Evolutionary conservation across 163 green algal genomes (phyloP), one percentile per base, ranked within the genome.

Genomic region (Chloroidium sp.): DNA sequence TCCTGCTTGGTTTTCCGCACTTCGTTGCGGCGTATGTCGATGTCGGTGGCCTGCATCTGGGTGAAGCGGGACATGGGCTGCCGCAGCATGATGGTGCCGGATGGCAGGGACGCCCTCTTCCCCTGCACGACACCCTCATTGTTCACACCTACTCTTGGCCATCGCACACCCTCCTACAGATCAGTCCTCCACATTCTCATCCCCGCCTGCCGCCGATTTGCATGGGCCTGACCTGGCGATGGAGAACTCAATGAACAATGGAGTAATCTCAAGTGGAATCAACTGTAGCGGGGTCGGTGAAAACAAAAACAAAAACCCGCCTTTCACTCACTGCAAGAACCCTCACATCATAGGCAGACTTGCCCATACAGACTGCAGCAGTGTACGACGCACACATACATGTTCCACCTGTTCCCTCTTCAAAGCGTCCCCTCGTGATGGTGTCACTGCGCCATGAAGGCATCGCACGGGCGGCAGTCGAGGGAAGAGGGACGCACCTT

Each of bases 21-120:
- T 82, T 98, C 93, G 13, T 94, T 94, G 69, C 97, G 88, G 85
- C 98, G 97, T 82, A 98, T 98, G 87, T 99, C 95, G 62, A 99
- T 95, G 87, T 99, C 96, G 10, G 90, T 93, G 6, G 96, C 96
- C 87, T 99, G 96, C 92, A 97, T 97, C 84, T 96, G 94, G 8
- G 86, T 84, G 79, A 97, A 95, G 58, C 93, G 90, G 84, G 97
- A 90, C 83, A 99, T 93, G 3, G 96, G 96, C 92, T 99, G 92
- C 74, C 93, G 87, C 74, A 99, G 88, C 95, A 98, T 98, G 86
- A 99, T 97, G 68, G 91, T 96, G 2, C 92, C 87, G 1, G 92
- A 97, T 12, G 94, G 94, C 82, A 98, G 88, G 1, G 94, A 89
- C 0, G 91, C 93, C 6, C 95, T 91, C 84, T 96, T 93, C 69